phyloP scores from a whole-genome alignment of 2,329 filamentous ascomycete genomes.

The Alternaria burnsii region DNA sequence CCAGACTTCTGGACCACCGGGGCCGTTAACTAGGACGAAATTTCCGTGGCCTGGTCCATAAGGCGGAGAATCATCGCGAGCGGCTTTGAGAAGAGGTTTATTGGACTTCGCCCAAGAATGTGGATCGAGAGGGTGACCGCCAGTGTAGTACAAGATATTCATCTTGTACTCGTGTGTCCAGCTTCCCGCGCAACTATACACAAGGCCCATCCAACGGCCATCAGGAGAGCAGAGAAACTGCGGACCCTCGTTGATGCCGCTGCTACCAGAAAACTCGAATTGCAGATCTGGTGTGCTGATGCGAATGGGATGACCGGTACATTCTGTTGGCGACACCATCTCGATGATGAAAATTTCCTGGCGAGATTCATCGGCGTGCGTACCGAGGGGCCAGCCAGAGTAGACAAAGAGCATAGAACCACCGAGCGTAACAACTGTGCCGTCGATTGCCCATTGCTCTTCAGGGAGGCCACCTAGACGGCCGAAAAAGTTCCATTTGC shows the following conservation, averaged over 20 bases:
- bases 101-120: slow-evolving; percentile 52
- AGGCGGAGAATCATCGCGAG: slow-evolving; percentile 47
- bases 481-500: slow-evolving; percentile 54
- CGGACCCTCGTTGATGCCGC: slow-evolving; percentile 58
- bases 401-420: slow-evolving; percentile 55
- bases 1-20: slow-evolving; percentile 51
- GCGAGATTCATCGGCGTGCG: slow-evolving; percentile 45
- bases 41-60: slow-evolving; percentile 59
- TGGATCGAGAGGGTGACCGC: slow-evolving; percentile 52
- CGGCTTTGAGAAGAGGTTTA: slow-evolving; percentile 51
- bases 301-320: slow-evolving; percentile 47
- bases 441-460: slow-evolving; percentile 59
- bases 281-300: slow-evolving; percentile 53
- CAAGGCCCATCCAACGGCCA: slow-evolving; percentile 54
- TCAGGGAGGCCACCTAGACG: slow-evolving; percentile 52
- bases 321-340: slow-evolving; percentile 49
- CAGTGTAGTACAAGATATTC: slow-evolving; percentile 54
- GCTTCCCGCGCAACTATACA: slow-evolving; percentile 57
- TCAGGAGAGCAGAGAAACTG: slow-evolving; percentile 50
- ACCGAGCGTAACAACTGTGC: slow-evolving; percentile 54
- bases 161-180: slow-evolving; percentile 61
- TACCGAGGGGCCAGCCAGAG: slow-evolving; percentile 56
- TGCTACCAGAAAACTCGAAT: slow-evolving; percentile 53
- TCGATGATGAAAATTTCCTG: slow-evolving; percentile 57
- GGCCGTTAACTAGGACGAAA: slow-evolving; percentile 51